phyloP scores from a whole-genome alignment of 2,329 filamentous ascomycete genomes.

The Microsporum ferrugineum region DNA sequence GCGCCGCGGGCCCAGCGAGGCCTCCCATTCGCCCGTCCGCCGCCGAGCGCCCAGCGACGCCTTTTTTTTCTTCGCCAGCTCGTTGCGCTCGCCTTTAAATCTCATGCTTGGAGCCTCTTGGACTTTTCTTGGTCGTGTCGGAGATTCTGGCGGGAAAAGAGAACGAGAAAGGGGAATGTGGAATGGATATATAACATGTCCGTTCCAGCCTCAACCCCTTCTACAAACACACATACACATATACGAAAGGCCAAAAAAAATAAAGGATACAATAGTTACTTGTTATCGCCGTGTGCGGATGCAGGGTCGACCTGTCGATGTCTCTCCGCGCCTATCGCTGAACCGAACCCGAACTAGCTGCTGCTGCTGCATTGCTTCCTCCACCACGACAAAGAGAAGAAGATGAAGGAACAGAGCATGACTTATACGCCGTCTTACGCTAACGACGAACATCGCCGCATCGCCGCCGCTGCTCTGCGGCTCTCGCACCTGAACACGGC shows the following conservation, averaged over 20 bases:
- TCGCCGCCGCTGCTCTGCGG: constrained; percentile 3
- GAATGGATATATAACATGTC: not conserved
- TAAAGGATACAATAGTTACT: no score
- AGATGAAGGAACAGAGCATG: not conserved
- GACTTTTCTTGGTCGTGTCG: constrained; percentile 3
- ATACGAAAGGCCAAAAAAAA: no score
- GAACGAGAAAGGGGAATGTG: not conserved
- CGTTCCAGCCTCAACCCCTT: no score
- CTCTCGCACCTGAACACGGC: not conserved
- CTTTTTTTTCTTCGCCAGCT: not conserved
- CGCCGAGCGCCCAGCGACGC: not conserved
- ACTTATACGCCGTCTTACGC: not conserved
- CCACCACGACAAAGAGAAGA: not conserved
- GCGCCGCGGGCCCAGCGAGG: no score
- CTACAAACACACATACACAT: no score
- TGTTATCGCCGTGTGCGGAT: no score
- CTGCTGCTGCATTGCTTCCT: no score
- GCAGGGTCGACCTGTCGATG: no score
- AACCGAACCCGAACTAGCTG: no score
- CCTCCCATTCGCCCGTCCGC: not conserved
- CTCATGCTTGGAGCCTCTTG: not conserved
- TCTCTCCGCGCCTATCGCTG: no score
- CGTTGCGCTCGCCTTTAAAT: not conserved
- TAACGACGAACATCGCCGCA: constrained; percentile 4
- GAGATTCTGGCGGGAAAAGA: not conserved